phyloP scores from a whole-genome alignment of 2,329 filamentous ascomycete genomes.

The Fusarium sterilihyphosum region DNA sequence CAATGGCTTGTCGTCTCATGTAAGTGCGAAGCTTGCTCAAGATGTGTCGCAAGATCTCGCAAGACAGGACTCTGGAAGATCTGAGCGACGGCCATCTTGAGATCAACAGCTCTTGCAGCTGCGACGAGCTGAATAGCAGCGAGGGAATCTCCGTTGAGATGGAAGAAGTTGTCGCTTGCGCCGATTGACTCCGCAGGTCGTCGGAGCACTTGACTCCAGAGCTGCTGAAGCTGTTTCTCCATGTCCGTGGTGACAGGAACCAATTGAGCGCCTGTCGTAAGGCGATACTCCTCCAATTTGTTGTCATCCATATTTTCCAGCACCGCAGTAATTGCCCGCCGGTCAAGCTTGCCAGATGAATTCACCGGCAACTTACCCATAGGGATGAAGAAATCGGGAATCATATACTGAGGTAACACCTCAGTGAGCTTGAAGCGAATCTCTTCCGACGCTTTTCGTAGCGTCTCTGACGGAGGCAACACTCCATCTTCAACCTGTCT shows the following conservation, averaged over 20 bases:
- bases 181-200: neutral
- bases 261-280: neutral
- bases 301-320: neutral
- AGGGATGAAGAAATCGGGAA: neutral
- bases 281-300: neutral
- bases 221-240: neutral
- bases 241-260: neutral
- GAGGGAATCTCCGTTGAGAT: neutral
- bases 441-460: neutral
- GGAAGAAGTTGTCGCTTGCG: neutral
- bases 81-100: neutral
- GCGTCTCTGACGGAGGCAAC: neutral
- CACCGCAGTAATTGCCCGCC: neutral
- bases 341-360: neutral
- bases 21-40: accelerated
- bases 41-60: neutral
- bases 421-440: neutral
- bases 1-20: neutral
- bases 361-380: neutral
- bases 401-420: neutral
- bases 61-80: neutral
- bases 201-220: neutral
- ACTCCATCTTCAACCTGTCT: neutral
- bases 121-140: neutral
- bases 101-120: neutral